Evolutionary conservation across 2,329 filamentous ascomycete genomes (phyloP).

Genomic region (Sporothrix variecibatus): DNA sequence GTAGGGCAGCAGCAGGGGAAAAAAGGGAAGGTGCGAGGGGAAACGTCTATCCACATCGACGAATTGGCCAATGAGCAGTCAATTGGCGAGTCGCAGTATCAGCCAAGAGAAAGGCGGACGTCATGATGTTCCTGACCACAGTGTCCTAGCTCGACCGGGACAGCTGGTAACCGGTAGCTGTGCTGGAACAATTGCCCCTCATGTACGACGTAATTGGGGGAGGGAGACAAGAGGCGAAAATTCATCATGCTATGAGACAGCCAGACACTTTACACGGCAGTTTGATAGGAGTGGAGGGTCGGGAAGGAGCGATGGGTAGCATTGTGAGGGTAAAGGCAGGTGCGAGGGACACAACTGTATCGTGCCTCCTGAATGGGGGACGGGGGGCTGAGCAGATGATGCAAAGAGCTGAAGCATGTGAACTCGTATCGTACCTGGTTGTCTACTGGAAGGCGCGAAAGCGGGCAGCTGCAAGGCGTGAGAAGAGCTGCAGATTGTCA

Average conservation of each 20-base stretch:
- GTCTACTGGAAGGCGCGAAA: not conserved
- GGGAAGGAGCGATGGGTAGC: constrained; percentile 1
- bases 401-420: not conserved
- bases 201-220: not conserved
- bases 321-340: not conserved
- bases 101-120: constrained; percentile 12
- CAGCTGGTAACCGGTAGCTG: not conserved
- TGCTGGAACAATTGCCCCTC: constrained; percentile 9
- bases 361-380: not conserved
- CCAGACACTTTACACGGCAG: not conserved
- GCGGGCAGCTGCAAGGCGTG: not conserved
- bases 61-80: constrained; percentile 18
- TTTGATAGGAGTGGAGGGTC: not conserved
- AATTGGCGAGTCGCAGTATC: not conserved
- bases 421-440: constrained; percentile 3
- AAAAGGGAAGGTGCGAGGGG: constrained; percentile 15
- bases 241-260: not conserved
- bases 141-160: not conserved
- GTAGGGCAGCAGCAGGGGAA: not conserved
- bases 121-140: not conserved
- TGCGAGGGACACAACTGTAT: not conserved
- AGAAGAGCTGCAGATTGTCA: not conserved
- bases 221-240: not conserved
- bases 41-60: not conserved
- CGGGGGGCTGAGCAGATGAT: not conserved